Evolutionary conservation across 2,329 filamentous ascomycete genomes (phyloP), one percentile per base, ranked within the genome.

Genomic region (Talaromyces sp.): DNA sequence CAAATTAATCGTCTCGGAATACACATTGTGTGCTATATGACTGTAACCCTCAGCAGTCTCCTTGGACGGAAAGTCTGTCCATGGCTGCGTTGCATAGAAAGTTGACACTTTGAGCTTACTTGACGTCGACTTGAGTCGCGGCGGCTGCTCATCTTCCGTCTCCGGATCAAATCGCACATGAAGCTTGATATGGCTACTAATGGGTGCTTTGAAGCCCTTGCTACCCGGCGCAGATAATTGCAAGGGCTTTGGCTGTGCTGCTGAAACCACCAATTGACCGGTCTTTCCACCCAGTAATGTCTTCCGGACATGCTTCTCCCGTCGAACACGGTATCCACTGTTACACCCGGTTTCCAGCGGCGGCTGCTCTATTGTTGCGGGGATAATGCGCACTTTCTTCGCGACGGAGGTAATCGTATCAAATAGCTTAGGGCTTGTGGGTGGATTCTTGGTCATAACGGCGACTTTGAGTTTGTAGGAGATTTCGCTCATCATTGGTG

Each of bases 401-500:
- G 77, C 78, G 57, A 82, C 81, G 17, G 85, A 81, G 4, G 77
- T 81, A n/a, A 89, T 69, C 0, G 82, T 72, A 10, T 78, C 76
- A 1, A 78, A 65, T 49, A 72, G 74, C 33, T 74, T 74, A n/a
- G 80, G 77, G 9, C 61, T 77, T 68, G 37, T 79, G 74, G 49
- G 75, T 3, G 25, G 7, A 1, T 31, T 22, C n/a, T 27, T 35
- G 61, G 79, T 81, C 10, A 78, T 71, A 22, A 87, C 72, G 39
- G 79, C 80, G 11, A 81, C 81, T 39, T 82, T 79, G 64, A 90
- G 78, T 1, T 78, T 80, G 70, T 90, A 90, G 2, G 79, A 77
- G 54, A 90, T 84, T 71, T 82, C 85, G 39, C 82, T 79, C 87
- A 89, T 89, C 9, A 86, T 82, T 0, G 88, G 88, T 2, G 85